Conservation (phyloP, 257 asterid species). For the Catharanthus roseus region DNA sequence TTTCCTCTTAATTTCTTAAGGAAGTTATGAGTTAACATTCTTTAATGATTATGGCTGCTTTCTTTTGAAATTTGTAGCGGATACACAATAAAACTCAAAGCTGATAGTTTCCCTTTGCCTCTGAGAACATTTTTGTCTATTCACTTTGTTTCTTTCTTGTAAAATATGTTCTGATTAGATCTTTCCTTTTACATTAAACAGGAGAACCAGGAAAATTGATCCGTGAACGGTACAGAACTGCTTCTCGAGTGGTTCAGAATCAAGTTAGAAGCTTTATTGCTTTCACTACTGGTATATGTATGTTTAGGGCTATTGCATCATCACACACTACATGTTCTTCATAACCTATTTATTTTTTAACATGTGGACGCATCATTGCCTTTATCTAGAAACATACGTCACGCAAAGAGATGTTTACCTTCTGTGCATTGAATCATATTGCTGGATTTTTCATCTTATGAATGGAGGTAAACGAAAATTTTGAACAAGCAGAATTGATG, state of each 20-base stretch:
- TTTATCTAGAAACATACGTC: not conserved
- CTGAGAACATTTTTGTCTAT: not conserved
- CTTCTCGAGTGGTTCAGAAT: slow-evolving; percentile 97
- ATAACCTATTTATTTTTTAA: not conserved
- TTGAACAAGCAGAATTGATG: not conserved
- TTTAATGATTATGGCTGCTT: not conserved
- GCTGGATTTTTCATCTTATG: not conserved
- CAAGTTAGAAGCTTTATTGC: slow-evolving; percentile 84
- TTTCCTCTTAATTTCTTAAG: not conserved
- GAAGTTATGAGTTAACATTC: not conserved
- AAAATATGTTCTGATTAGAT: slow-evolving; percentile 14
- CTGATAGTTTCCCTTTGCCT: slow-evolving; percentile 1
- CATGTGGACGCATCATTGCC: not conserved
- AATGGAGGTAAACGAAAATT: not conserved
- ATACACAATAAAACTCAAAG: not conserved
- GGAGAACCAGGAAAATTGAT: slow-evolving; percentile 97
- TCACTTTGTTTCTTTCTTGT: not conserved
- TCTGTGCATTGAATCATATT: not conserved
- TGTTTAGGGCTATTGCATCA: slow-evolving; percentile 25
- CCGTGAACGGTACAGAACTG: slow-evolving; percentile 95
- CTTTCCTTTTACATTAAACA: slow-evolving; percentile 36
- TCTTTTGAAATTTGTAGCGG: not conserved
- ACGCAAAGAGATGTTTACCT: not conserved
- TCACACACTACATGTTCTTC: not conserved
- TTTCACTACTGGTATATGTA: slow-evolving; percentile 49